Base-by-base conservation (phyloP, 1,284 basidiomycete species). In the Pyrrhoderma noxium region DNA sequence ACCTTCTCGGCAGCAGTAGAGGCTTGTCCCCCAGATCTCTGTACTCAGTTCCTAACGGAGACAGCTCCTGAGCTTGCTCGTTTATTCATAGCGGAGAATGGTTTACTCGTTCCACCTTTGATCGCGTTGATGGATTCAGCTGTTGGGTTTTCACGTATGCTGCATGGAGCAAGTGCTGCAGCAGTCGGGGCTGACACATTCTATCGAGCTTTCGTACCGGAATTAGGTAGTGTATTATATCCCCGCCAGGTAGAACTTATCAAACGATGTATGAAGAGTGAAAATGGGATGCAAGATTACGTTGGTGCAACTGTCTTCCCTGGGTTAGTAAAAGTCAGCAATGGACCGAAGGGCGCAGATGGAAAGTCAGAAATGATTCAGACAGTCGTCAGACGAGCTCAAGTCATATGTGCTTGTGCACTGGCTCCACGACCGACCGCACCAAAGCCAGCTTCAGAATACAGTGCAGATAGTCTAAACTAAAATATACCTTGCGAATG, bases 281-380 rank as follows among this genome's bases (percentile, higher is more conserved):
- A 90, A 64, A 67, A 73, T 18, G 82, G 83, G 11, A 80, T 88
- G 49, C 60, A 68, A 3, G 86, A 89, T 60, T 70, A 75, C 4
- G 86, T 91, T 1, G 88, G 89, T 3, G 79, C 84, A 1, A 87
- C 85, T 0, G 79, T 89, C 52, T 91, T 91, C 63, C 87, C 88
- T 4, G 89, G 88, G 0, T 70, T 91, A 31, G 89, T 89, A 39
- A 91, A 91, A 65, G 81, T 90, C 3, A 76, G 76, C 2, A 70
- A 71, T 42, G 73, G 67, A 1, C 57, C 67, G 1, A 53, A 62
- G 8, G 58, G 64, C 9, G 62, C 67, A 7, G 65, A 65, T 3
- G 70, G 68, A 11, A 61, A 58, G 52, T 65, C 70, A 22, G 77
- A 82, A 36, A 77, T 73, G 53, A 59, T 76, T 27, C 83, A 86